Base-by-base conservation (phyloP, 768 basidiomycete species). In the Boletellus ananas region DNA sequence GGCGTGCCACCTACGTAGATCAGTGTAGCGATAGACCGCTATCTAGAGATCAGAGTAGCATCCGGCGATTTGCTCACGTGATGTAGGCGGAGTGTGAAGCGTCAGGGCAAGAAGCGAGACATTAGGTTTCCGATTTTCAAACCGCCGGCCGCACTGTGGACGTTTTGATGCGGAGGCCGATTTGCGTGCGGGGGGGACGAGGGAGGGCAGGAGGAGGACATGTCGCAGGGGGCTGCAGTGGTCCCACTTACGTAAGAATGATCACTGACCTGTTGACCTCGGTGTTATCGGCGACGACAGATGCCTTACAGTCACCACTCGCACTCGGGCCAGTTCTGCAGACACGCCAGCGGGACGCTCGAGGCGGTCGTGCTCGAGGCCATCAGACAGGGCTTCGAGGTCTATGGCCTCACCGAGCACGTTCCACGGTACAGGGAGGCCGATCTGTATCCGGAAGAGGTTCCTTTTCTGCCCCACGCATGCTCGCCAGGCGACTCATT, bases 371-470 rank as follows among this genome's bases (percentile, higher is more conserved):
- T 96, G 4, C 63, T 74, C 16, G 86, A 87, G 58, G 94, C 95
- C 33, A 85, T 95, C 49, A 65, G 71, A 7, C 80, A 87, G 65
- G 80, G 84, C 0, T 98, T 98, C 64, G 72, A 79, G 51, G 74
- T 87, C 1, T 98, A 85, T 63, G 93, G 94, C 1, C 72, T 98
- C 51, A 90, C 86, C 4, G 96, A 98, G 70, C 96, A 98, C 68
- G 87, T 87, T 45, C 95, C 96, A 23, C 82, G 95, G 23, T 95
- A 94, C 70, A 78, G 91, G 50, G 50, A 59, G 2, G 66, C 77
- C 31, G 94, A 99, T 65, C 72, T 98, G 25, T 98, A 96, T 67
- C 94, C 95, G 17, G 96, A 98, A 74, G 96, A 99, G 83, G 94
- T 94, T 63, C 59, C 47, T 44, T 49, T 38, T 40, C 52, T 54